A percentile compares a stretch with the other conserved stretches of the same genome.
These are phyloP conservation scores for Mycosphaerella arachidis DNA, from an alignment of 2,329 filamentous ascomycete genomes.

Conservation along the genomic window DNA sequence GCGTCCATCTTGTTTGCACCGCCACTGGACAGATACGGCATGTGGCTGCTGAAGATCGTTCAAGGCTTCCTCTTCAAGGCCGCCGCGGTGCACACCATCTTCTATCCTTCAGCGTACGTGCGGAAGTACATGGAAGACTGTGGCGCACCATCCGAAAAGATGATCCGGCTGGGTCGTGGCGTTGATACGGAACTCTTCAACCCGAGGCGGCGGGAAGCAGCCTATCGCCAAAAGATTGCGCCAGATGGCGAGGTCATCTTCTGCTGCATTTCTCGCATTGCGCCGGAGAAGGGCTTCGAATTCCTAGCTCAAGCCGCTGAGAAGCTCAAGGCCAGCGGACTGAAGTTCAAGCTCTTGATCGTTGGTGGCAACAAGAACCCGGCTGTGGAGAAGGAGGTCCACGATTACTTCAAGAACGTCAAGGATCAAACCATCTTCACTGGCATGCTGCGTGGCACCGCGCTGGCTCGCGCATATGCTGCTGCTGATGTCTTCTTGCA, in stretches of 20 bases:
- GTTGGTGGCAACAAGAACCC: slow-evolving; percentile 65
- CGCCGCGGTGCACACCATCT: slow-evolving; percentile 59
- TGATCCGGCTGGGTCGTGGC: slow-evolving; percentile 59
- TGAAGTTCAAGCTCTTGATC: slow-evolving; percentile 61
- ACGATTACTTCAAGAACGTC: slow-evolving; percentile 54
- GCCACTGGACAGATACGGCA: slow-evolving; percentile 57
- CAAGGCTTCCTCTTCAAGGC: slow-evolving; percentile 65
- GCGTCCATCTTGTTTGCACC: slow-evolving; percentile 64
- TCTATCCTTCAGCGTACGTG: slow-evolving; percentile 64
- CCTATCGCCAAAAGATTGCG: slow-evolving; percentile 52
- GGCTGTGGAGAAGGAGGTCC: slow-evolving; percentile 58
- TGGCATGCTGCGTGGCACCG: slow-evolving; percentile 58
- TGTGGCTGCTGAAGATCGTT: slow-evolving; percentile 58
- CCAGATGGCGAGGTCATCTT: slow-evolving; percentile 62
- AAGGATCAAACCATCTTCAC: slow-evolving; percentile 60
- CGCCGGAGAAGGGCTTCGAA: slow-evolving; percentile 66
- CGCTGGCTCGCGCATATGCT: slow-evolving; percentile 62
- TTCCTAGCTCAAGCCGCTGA: slow-evolving; percentile 57
- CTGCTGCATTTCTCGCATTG: slow-evolving; percentile 62
- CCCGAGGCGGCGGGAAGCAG: slow-evolving; percentile 49
- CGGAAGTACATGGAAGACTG: slow-evolving; percentile 56
- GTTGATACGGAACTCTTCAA: slow-evolving; percentile 62
- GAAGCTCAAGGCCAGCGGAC: slow-evolving; percentile 51
- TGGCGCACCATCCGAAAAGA: slow-evolving; percentile 52
- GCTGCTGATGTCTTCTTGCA: slow-evolving; percentile 67